phyloP scores from a whole-genome alignment of 176 grass and related monocot species.

The Puccinellia tenuiflora region DNA sequence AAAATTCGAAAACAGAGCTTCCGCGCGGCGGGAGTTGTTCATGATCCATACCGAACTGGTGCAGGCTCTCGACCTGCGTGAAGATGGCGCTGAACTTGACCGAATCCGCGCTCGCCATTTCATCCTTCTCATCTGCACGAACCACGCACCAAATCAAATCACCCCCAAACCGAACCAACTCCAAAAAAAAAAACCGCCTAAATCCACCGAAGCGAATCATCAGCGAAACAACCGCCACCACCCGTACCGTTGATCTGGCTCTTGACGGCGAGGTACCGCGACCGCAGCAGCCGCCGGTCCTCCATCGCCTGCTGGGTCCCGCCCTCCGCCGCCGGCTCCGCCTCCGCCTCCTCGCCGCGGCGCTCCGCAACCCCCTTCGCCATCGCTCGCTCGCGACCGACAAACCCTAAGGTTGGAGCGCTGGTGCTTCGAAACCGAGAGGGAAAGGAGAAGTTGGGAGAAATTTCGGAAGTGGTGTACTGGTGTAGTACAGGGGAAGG shows the following conservation, averaged over 20 bases:
- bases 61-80: slow-evolving; percentile 60
- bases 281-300: slow-evolving; percentile 60
- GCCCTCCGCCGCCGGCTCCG: neutral
- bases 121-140: slow-evolving; percentile 63
- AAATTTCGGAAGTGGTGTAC: neutral
- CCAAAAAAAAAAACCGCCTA: neutral
- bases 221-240: neutral
- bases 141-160: no score
- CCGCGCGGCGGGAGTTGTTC: no score
- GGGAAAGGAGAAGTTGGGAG: neutral
- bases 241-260: slow-evolving; percentile 55
- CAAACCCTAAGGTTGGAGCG: neutral
- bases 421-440: neutral
- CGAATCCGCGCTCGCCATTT: slow-evolving; percentile 39
- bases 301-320: slow-evolving; percentile 10
- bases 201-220: no score
- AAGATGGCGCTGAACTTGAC: slow-evolving; percentile 65
- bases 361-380: neutral
- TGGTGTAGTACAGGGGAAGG: slow-evolving; percentile 11
- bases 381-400: neutral
- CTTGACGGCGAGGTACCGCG: slow-evolving; percentile 69
- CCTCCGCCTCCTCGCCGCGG: neutral
- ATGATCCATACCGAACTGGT: slow-evolving; percentile 37
- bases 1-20: neutral
- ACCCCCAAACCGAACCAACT: neutral